Evolutionary conservation across 2,329 filamentous ascomycete species (phyloP).

Genomic region (Aureobasidium sp.): DNA sequence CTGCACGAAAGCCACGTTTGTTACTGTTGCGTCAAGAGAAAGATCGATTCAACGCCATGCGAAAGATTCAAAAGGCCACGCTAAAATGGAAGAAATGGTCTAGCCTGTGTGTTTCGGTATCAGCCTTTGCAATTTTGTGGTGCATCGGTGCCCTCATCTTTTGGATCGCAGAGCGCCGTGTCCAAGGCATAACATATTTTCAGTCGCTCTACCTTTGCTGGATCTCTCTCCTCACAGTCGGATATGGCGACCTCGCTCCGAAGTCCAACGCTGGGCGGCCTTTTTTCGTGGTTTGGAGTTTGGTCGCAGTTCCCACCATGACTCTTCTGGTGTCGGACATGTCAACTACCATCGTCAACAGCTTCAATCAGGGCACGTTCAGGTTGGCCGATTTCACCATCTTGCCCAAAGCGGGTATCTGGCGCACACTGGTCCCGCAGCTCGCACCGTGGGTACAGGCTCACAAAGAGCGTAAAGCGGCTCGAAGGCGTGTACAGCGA

Average conservation of each 20-base stretch:
- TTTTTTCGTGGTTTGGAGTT: slow-evolving; percentile 90
- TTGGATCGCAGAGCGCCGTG: slow-evolving; percentile 49
- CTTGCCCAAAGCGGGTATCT: slow-evolving; percentile 54
- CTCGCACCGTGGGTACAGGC: slow-evolving; percentile 34
- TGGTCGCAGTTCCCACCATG: slow-evolving; percentile 80
- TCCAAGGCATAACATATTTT: slow-evolving; percentile 63
- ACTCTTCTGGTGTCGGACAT: slow-evolving; percentile 80
- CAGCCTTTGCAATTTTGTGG: slow-evolving; percentile 70
- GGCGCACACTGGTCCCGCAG: slow-evolving; percentile 42
- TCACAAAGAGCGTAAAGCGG: slow-evolving; percentile 26
- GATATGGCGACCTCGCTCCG: slow-evolving; percentile 75
- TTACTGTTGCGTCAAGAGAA: slow-evolving; percentile 50
- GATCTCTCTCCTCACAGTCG: slow-evolving; percentile 74
- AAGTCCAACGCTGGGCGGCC: slow-evolving; percentile 70
- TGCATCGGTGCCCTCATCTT: slow-evolving; percentile 73
- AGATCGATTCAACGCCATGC: slow-evolving; percentile 48
- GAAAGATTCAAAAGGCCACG: slow-evolving; percentile 64
- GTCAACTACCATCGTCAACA: slow-evolving; percentile 69
- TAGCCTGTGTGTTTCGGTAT: slow-evolving; percentile 59
- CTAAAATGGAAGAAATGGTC: slow-evolving; percentile 65
- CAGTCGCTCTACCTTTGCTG: slow-evolving; percentile 81
- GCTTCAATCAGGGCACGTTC: slow-evolving; percentile 57
- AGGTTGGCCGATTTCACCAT: slow-evolving; percentile 59
- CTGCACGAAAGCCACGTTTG: slow-evolving; percentile 37
- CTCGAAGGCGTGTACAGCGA: slow-evolving; percentile 35